These are phyloP conservation scores for Tilletia indica DNA, from an alignment of 1,284 basidiomycete genomes.

Conservation along the genomic window DNA sequence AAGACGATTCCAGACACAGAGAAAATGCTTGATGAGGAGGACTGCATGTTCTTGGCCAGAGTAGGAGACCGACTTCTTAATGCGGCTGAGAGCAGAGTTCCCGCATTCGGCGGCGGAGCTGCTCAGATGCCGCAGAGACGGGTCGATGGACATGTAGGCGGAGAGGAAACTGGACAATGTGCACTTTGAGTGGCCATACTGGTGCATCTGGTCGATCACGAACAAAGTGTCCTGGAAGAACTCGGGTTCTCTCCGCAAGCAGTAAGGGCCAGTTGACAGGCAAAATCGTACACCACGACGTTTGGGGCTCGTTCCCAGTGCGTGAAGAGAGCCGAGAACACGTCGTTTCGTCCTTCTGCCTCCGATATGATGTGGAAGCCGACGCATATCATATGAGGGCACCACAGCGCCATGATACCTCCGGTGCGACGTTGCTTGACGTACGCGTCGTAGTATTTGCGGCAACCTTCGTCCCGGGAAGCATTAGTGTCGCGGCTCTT, in stretches of 20 bases:
- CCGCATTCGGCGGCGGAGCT: not conserved
- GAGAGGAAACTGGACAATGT: not conserved
- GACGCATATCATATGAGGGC: not conserved
- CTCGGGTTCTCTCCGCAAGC: not conserved
- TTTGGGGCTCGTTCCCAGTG: not conserved
- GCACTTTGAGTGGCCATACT: not conserved
- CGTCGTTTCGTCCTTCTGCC: not conserved
- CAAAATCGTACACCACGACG: not conserved
- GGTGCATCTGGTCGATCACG: not conserved
- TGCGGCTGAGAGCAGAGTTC: not conserved
- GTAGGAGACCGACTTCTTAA: conserved; percentile 4
- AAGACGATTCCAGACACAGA: conserved; percentile 3
- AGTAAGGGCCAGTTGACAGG: not conserved
- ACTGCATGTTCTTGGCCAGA: not conserved
- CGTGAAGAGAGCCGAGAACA: not conserved
- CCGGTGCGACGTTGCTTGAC: not conserved
- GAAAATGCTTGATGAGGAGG: not conserved
- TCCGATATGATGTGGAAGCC: conserved; percentile 1
- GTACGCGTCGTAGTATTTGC: not conserved
- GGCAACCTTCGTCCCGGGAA: not conserved
- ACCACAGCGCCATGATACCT: conserved; percentile 3
- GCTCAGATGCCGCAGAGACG: not conserved
- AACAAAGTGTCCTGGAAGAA: conserved; percentile 1
- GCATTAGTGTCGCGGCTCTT: too few species aligned
- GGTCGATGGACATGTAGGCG: not conserved